phyloP scores from a whole-genome alignment of 306 rosid genomes.

The Malus sieversii region DNA sequence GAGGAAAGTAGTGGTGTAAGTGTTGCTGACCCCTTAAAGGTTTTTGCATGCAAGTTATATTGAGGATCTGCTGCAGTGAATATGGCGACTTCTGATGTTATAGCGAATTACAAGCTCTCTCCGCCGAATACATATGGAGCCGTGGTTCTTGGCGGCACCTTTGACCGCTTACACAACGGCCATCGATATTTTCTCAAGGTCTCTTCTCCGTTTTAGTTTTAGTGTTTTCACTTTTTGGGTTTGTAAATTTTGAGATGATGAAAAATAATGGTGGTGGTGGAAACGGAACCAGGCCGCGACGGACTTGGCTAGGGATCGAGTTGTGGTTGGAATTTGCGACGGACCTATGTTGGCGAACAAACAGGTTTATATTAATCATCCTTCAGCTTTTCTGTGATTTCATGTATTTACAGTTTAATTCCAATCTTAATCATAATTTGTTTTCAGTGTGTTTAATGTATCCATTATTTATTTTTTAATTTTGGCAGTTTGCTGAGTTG shows the following conservation, averaged over 20 bases:
- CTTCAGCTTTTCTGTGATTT: too few species aligned
- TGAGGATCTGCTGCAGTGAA: not conserved
- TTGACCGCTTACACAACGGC: constrained; percentile 85
- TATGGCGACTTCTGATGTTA: constrained; percentile 47
- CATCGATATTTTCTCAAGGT: constrained; percentile 90
- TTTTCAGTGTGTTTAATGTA: too few species aligned
- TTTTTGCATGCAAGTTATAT: too few species aligned
- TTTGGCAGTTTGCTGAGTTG: constrained; percentile 65
- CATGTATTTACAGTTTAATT: too few species aligned
- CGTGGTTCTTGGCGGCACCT: constrained; percentile 89
- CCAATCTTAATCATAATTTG: too few species aligned
- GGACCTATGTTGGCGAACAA: constrained; percentile 83
- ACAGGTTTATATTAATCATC: constrained; percentile 28
- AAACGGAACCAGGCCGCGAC: constrained; percentile 51
- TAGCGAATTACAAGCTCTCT: constrained; percentile 41
- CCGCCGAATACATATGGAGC: constrained; percentile 62
- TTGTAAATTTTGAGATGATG: not conserved
- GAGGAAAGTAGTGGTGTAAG: too few species aligned
- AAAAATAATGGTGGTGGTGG: not conserved
- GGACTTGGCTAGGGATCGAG: constrained; percentile 50
- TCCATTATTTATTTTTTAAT: not conserved
- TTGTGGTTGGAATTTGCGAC: constrained; percentile 76
- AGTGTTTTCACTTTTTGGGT: not conserved
- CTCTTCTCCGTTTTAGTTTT: not conserved
- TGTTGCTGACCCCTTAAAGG: too few species aligned